These are phyloP conservation scores for Debaryomycetaceae sp. DNA, from an alignment of 1,139 yeast species.

Conservation along the genomic window DNA sequence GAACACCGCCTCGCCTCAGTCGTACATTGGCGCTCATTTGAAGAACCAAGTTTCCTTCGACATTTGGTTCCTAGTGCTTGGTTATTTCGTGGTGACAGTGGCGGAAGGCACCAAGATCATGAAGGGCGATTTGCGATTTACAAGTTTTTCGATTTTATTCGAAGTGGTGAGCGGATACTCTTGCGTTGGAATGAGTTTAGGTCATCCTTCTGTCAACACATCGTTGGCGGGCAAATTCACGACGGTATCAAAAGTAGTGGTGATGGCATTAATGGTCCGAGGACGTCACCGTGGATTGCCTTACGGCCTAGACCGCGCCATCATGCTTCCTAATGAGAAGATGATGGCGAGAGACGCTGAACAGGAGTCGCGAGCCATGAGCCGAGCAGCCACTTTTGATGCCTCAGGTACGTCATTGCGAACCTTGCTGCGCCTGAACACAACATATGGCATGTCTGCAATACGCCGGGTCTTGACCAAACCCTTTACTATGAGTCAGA, in stretches of 20 bases:
- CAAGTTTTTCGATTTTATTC: constrained; percentile 64
- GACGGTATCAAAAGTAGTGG: constrained; percentile 67
- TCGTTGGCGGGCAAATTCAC: constrained; percentile 69
- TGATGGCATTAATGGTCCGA: constrained; percentile 83
- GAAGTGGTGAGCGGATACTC: constrained; percentile 95
- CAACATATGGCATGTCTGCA: not conserved
- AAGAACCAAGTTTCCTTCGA: constrained; percentile 89
- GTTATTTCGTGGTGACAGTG: constrained; percentile 74
- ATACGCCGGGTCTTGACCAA: not conserved
- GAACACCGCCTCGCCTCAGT: constrained; percentile 30
- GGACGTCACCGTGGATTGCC: constrained; percentile 98
- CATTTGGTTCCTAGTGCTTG: constrained; percentile 86
- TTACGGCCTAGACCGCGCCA: constrained; percentile 86
- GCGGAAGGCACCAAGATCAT: constrained; percentile 65
- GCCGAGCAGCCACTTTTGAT: not conserved
- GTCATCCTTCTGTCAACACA: constrained; percentile 56
- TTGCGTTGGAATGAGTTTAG: constrained; percentile 85
- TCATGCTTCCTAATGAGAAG: constrained; percentile 69
- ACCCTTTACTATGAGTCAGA: not conserved
- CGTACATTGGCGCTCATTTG: constrained; percentile 78
- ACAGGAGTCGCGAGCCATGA: not conserved
- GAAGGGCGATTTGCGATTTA: constrained; percentile 37
- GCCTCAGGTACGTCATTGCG: not conserved
- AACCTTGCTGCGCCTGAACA: not conserved
- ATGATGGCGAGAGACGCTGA: constrained; percentile 53